Conservation (phyloP, 2,329 filamentous ascomycete species). For the Pseudogymnoascus pannorum region DNA sequence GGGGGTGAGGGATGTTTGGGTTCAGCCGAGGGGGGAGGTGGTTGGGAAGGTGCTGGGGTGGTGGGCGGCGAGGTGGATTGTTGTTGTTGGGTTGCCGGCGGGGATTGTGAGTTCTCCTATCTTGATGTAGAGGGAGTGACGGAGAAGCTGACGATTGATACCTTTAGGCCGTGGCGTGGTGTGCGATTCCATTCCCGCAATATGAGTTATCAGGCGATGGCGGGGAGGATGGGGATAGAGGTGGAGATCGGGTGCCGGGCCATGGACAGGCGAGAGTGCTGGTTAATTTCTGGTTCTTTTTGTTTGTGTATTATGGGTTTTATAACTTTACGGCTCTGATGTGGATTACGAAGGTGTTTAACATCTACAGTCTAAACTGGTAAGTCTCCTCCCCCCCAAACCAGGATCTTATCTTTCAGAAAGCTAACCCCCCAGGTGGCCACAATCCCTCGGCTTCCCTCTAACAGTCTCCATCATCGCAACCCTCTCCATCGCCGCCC, state of each 20-base stretch:
- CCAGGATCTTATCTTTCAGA: too few species aligned
- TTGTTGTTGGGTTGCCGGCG: conserved; percentile 55
- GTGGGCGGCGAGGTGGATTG: conserved; percentile 57
- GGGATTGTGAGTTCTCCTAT: conserved; percentile 40
- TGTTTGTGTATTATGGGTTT: conserved; percentile 62
- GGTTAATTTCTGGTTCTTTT: conserved; percentile 66
- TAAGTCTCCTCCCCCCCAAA: conserved; percentile 13
- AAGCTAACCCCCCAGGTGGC: conserved; percentile 44
- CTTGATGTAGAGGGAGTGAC: background rate
- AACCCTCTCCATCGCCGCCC: conserved; percentile 49
- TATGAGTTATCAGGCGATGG: conserved; percentile 45
- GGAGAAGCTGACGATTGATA: background rate
- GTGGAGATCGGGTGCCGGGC: conserved; percentile 43
- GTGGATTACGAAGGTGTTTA: conserved; percentile 67
- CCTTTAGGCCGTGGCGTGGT: conserved; percentile 53
- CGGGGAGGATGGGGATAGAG: conserved; percentile 24
- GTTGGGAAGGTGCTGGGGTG: conserved; percentile 51
- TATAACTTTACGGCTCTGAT: conserved; percentile 61
- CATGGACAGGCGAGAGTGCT: conserved; percentile 57
- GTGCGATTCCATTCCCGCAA: conserved; percentile 57
- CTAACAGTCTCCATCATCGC: conserved; percentile 56
- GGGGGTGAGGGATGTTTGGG: conserved; percentile 45
- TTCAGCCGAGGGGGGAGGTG: conserved; percentile 51
- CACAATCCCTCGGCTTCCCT: conserved; percentile 55
- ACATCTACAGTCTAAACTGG: conserved; percentile 65